phyloP scores from a whole-genome alignment of 306 rosid genomes.

The Acacia acuminata region DNA sequence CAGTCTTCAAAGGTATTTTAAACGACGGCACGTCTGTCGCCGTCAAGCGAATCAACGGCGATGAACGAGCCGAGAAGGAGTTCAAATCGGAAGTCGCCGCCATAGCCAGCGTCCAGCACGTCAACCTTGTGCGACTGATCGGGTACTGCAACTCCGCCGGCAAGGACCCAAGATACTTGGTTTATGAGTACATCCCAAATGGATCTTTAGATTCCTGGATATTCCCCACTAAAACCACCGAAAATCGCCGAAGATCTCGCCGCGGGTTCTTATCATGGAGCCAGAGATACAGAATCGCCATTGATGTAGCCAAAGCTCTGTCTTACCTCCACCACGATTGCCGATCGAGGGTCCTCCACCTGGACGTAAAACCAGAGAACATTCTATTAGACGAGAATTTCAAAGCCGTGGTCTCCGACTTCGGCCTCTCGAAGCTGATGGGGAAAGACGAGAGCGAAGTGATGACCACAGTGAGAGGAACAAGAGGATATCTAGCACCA shows the following conservation, averaged over 20 bases:
- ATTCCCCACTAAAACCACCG: slow-evolving; percentile 41
- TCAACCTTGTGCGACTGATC: slow-evolving; percentile 69
- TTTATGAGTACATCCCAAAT: slow-evolving; percentile 70
- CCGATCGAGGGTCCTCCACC: slow-evolving; percentile 72
- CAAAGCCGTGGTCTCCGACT: slow-evolving; percentile 65
- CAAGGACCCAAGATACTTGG: slow-evolving; percentile 61
- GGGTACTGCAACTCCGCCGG: slow-evolving; percentile 71
- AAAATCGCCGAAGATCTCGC: neutral
- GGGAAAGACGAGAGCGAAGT: slow-evolving; percentile 71
- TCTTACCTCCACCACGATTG: slow-evolving; percentile 87
- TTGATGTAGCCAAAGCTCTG: slow-evolving; percentile 79
- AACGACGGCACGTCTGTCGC: slow-evolving; percentile 81
- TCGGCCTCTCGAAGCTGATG: slow-evolving; percentile 81
- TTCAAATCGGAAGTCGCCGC: slow-evolving; percentile 91
- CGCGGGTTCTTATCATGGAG: slow-evolving; percentile 79
- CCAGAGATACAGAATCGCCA: slow-evolving; percentile 62
- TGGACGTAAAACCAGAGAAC: slow-evolving; percentile 93
- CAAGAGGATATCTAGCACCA: slow-evolving; percentile 90
- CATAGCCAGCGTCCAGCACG: slow-evolving; percentile 84
- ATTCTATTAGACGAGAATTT: slow-evolving; percentile 75
- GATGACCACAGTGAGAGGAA: slow-evolving; percentile 75
- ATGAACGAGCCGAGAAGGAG: slow-evolving; percentile 69
- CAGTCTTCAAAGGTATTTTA: slow-evolving; percentile 81
- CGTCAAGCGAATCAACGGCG: slow-evolving; percentile 65
- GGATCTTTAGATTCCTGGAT: slow-evolving; percentile 91